Conservation (phyloP, 1,284 basidiomycete genomes). For the Uromyces viciae-fabae region DNA sequence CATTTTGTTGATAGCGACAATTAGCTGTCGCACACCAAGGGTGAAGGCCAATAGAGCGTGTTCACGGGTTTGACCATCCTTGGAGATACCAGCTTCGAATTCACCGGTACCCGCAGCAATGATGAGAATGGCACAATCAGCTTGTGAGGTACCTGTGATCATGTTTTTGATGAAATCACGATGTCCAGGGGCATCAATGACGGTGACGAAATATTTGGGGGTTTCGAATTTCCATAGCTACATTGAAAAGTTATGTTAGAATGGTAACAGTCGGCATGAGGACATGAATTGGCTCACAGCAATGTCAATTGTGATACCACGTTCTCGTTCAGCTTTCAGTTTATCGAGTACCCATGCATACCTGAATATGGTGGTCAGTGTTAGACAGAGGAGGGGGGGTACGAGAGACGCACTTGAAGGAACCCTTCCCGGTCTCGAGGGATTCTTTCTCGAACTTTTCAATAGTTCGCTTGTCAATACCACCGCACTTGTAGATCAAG, state of each 20-base stretch:
- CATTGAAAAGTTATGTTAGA: constrained; percentile 7
- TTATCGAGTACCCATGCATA: constrained; percentile 99
- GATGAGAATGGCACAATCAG: constrained; percentile 99
- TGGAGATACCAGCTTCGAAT: constrained; percentile 99
- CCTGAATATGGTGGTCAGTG: constrained; percentile 55
- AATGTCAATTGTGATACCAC: constrained; percentile 99
- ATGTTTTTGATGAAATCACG: constrained; percentile 99
- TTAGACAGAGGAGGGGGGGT: constrained; percentile 33
- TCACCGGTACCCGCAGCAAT: constrained; percentile 99
- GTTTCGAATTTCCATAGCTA: constrained; percentile 90
- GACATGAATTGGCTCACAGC: constrained; percentile 58
- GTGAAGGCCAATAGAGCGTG: constrained; percentile 99
- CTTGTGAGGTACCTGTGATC: constrained; percentile 99
- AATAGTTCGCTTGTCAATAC: constrained; percentile 93
- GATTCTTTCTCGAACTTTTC: constrained; percentile 96
- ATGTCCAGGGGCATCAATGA: constrained; percentile 98
- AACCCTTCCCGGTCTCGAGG: constrained; percentile 98
- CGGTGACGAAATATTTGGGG: constrained; percentile 61
- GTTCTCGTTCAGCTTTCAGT: constrained; percentile 99
- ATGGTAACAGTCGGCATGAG: neutral
- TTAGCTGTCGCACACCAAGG: constrained; percentile 99
- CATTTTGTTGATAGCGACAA: constrained; percentile 99
- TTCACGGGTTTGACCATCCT: constrained; percentile 99
- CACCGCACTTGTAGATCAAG: constrained; percentile 99
- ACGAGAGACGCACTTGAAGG: constrained; percentile 79